phyloP scores from a whole-genome alignment of 2,329 filamentous ascomycete genomes.

The Byssoonygena ceratinophila region DNA sequence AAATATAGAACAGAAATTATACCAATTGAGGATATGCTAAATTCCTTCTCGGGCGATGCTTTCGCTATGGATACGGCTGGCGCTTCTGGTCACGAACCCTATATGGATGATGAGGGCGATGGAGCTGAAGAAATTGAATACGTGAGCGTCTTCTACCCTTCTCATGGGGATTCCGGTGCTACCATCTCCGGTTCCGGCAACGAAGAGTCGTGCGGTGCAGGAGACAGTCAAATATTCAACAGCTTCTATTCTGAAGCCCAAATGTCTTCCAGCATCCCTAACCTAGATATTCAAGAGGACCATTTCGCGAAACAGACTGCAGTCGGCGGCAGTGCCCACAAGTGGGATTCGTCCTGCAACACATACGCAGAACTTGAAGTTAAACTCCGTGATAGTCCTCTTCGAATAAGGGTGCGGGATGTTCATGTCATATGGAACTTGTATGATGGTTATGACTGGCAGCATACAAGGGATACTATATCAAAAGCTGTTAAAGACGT shows the following conservation, averaged over 20 bases:
- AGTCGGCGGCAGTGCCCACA: constrained; percentile 57
- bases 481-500: constrained; percentile 80
- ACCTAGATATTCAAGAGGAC: constrained; percentile 64
- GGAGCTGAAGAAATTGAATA: constrained; percentile 37
- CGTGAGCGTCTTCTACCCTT: constrained; percentile 47
- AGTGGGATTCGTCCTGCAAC: constrained; percentile 70
- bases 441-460: constrained; percentile 97
- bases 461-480: constrained; percentile 72
- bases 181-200: constrained; percentile 16
- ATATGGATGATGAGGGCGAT: constrained; percentile 34
- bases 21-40: constrained; percentile 75
- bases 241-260: constrained; percentile 46
- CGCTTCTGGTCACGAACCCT: constrained; percentile 35
- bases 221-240: constrained; percentile 35
- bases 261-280: constrained; percentile 46
- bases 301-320: constrained; percentile 59
- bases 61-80: neutral
- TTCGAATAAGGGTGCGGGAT: constrained; percentile 70
- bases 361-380: constrained; percentile 58
- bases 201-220: neutral
- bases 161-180: constrained; percentile 26
- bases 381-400: constrained; percentile 55
- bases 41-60: constrained; percentile 56
- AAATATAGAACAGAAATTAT: constrained; percentile 83
- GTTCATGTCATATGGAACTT: constrained; percentile 95